Base-by-base conservation (phyloP, 345 rosid genomes). In the Cardamine resedifolia region DNA sequence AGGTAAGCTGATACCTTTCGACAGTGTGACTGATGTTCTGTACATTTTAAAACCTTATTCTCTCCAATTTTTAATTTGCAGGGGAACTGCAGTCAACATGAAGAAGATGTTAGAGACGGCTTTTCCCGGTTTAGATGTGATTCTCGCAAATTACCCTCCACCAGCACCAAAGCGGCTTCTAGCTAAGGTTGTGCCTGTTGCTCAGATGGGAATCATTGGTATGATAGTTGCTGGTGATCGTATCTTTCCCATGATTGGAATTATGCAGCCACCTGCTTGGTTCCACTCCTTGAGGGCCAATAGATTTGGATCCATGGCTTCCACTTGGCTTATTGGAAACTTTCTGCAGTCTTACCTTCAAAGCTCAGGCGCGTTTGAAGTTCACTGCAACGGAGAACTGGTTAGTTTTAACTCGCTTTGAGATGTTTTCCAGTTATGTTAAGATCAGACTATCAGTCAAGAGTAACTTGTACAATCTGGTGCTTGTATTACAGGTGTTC, bases 351-450 rank as follows among this genome's bases (percentile, higher is more conserved):
- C 96, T 52, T 86, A 85, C 82, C 88, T 89, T 36, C 92, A 87
- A 76, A 83, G 92, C 82, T 87, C 92, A 6, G 98, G 96, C 49
- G 98, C 98, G 16, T 93, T 93, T 55, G 98, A 93, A 79, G 88
- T 90, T 72, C 70, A 43, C 75, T 86, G 82, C 83, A 85, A 89
- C 49, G 83, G 83, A 27, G 87, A 88, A 71, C 56, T 74, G 89
- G 97, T 93, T 20, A 76, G 89, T 82, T 34, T 5, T 14, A 10
- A 16, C 39, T 43, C 61, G 16, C 23, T 23, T 58, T 10, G 0
- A 26, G 10, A 56, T 65, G 24, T 3, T 49, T 66, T 36, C 3
- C 15, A 58, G 45, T 7, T 15, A 3, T 73, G 65, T 65, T 18
- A 19, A 66, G 53, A 1, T 58, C n/a, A 21, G 68, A 38, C 26